Evolutionary conservation across 2,329 filamentous ascomycete species (phyloP).

Genomic region (Lachnellula occidentalis): DNA sequence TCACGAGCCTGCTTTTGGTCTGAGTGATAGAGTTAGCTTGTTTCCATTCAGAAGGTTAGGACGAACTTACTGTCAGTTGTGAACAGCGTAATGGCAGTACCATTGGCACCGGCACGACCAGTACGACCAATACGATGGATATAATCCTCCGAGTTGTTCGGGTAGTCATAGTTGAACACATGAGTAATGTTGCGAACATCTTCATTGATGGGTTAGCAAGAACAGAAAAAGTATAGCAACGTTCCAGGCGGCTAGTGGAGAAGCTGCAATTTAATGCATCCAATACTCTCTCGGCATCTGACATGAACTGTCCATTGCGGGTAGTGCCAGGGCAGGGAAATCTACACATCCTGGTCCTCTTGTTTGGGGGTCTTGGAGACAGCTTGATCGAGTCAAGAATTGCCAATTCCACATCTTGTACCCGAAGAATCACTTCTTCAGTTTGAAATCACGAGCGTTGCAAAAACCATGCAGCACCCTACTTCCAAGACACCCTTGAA

Average conservation of each 20-base stretch:
- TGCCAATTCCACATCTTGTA: slow-evolving; percentile 74
- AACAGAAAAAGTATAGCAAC: slow-evolving; percentile 56
- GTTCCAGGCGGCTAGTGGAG: slow-evolving; percentile 46
- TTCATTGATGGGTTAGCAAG: slow-evolving; percentile 81
- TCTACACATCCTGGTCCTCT: slow-evolving; percentile 54
- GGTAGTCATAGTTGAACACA: slow-evolving; percentile 99
- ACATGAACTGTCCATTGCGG: slow-evolving; percentile 35
- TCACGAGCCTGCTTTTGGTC: slow-evolving; percentile 95
- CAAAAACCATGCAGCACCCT: slow-evolving; percentile 60
- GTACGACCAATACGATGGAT: slow-evolving; percentile 96
- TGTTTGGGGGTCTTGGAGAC: slow-evolving; percentile 61
- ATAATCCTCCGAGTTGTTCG: slow-evolving; percentile 98
- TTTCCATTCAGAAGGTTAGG: slow-evolving; percentile 6
- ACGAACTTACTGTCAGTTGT: slow-evolving; percentile 90
- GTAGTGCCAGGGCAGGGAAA: slow-evolving; percentile 45
- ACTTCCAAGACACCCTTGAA: slow-evolving; percentile 83
- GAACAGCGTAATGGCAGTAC: slow-evolving; percentile 97
- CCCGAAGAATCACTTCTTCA: slow-evolving; percentile 56
- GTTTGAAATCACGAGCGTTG: slow-evolving; percentile 73
- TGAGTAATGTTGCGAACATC: slow-evolving; percentile 99
- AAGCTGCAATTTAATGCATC: slow-evolving; percentile 32
- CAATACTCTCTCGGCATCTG: slow-evolving; percentile 36
- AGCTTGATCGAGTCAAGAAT: slow-evolving; percentile 76
- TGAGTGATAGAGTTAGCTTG: slow-evolving; percentile 34
- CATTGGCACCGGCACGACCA: slow-evolving; percentile 86